Percentiles rank a stretch among this genome's conserved stretches.
Conservation (phyloP, 2,329 filamentous ascomycete species). For the Diplodia scrobiculata region DNA sequence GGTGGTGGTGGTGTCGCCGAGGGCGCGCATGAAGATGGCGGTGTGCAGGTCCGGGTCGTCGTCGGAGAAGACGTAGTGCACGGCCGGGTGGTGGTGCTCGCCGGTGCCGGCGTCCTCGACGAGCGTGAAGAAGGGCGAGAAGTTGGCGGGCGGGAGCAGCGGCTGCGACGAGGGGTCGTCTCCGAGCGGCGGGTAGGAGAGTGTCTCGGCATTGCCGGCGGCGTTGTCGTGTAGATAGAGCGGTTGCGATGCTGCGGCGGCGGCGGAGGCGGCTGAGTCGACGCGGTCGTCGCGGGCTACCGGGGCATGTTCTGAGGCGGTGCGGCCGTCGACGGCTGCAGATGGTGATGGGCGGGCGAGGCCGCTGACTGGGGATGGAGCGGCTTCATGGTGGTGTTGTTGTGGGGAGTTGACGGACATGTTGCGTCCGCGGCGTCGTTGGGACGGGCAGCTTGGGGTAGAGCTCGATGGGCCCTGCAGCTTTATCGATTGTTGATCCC, state of each 20-base stretch:
- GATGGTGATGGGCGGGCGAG: neutral
- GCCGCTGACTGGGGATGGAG: neutral
- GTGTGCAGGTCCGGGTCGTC: slow-evolving; percentile 81
- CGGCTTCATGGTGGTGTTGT: slow-evolving; percentile 14
- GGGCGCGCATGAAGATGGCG: slow-evolving; percentile 60
- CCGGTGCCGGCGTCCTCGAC: slow-evolving; percentile 73
- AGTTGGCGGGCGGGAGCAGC: slow-evolving; percentile 42
- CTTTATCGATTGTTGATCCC: slow-evolving; percentile 28
- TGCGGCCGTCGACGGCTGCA: neutral
- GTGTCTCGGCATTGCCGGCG: slow-evolving; percentile 21
- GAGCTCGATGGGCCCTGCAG: slow-evolving; percentile 26
- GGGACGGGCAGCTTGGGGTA: slow-evolving; percentile 26
- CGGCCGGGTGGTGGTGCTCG: slow-evolving; percentile 77
- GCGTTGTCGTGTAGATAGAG: slow-evolving; percentile 1
- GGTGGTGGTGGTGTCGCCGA: slow-evolving; percentile 51
- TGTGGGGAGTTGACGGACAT: slow-evolving; percentile 26
- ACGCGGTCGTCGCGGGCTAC: neutral
- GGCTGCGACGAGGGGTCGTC: neutral
- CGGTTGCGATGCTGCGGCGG: neutral
- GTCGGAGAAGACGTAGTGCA: slow-evolving; percentile 92
- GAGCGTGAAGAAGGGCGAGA: slow-evolving; percentile 82
- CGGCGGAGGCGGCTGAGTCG: neutral
- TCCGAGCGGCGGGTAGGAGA: slow-evolving; percentile 13
- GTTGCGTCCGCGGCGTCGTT: slow-evolving; percentile 9
- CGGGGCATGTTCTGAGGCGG: neutral